phyloP scores from a whole-genome alignment of 2,329 filamentous ascomycete genomes.

The Phaeophleospora eucalypticola region DNA sequence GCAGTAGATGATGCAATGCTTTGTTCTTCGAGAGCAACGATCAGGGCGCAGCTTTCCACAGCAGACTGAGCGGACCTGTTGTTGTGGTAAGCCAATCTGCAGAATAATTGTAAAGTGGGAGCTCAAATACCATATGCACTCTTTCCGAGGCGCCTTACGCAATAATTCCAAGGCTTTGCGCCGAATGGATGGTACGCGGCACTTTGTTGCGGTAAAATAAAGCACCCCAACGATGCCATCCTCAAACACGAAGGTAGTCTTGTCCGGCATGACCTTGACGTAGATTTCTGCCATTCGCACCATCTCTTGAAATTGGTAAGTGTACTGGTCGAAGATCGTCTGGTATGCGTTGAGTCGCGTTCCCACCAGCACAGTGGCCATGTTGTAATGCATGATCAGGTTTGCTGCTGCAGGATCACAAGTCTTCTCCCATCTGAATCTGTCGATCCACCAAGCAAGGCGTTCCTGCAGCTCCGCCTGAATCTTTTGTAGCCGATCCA shows the following conservation, averaged over 20 bases:
- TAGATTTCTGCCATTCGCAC: constrained; percentile 16
- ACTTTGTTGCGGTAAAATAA: constrained; percentile 24
- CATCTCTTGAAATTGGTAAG: constrained; percentile 20
- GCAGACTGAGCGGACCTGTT: constrained; percentile 14
- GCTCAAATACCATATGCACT: constrained; percentile 24
- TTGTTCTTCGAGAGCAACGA: constrained; percentile 25
- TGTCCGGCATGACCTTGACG: constrained; percentile 6
- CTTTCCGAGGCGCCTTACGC: constrained; percentile 18
- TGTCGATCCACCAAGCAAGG: too few species aligned
- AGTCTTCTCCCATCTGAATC: not conserved
- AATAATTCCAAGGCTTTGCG: constrained; percentile 23
- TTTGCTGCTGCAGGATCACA: constrained; percentile 10
- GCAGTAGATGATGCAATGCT: constrained; percentile 3
- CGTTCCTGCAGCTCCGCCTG: too few species aligned
- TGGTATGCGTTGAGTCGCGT: constrained; percentile 15
- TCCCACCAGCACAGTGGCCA: constrained; percentile 18
- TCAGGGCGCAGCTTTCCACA: constrained; percentile 14
- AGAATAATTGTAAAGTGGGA: too few species aligned
- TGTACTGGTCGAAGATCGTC: constrained; percentile 21
- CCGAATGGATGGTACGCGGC: constrained; percentile 21
- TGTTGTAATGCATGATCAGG: constrained; percentile 20
- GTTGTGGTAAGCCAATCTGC: too few species aligned
- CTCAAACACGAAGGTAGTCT: constrained; percentile 25
- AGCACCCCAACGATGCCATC: constrained; percentile 14
- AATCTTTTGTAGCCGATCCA: constrained; percentile 7